These are phyloP conservation scores for Aotearoamyces nothofagi DNA, from an alignment of 2,329 filamentous ascomycete species.

Conservation along the genomic window DNA sequence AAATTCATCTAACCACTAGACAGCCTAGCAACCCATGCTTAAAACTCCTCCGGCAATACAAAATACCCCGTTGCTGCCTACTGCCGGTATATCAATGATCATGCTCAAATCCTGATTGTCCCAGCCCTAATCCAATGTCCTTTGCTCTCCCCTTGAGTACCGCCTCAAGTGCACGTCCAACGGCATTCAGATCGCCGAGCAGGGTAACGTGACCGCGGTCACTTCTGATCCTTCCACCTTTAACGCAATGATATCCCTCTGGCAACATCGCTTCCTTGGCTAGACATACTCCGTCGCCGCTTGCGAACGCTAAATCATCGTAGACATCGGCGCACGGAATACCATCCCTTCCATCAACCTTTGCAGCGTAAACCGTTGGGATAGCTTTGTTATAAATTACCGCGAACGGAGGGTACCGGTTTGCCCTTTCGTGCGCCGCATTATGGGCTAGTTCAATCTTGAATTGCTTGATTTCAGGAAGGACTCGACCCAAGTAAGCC, in stretches of 20 bases:
- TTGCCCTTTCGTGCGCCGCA: slow-evolving; percentile 41
- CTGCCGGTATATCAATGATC: too few relatives aligned
- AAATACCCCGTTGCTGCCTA: too few relatives aligned
- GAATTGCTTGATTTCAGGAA: slow-evolving; percentile 58
- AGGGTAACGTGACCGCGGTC: slow-evolving; percentile 81
- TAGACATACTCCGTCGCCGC: slow-evolving; percentile 79
- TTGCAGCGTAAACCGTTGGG: slow-evolving; percentile 72
- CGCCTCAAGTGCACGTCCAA: slow-evolving; percentile 59
- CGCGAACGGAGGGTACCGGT: slow-evolving; percentile 67
- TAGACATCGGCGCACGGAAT: slow-evolving; percentile 69
- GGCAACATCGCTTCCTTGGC: slow-evolving; percentile 78
- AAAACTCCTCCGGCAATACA: too few relatives aligned
- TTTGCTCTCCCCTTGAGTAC: slow-evolving; percentile 50
- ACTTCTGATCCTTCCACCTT: slow-evolving; percentile 60
- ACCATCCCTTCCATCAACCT: slow-evolving; percentile 54
- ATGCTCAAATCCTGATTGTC: too few relatives aligned
- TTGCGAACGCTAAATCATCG: slow-evolving; percentile 73
- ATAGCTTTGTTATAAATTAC: slow-evolving; percentile 78
- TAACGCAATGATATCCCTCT: slow-evolving; percentile 58
- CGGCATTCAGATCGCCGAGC: slow-evolving; percentile 68
- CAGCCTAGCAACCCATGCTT: too few relatives aligned
- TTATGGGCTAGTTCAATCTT: slow-evolving; percentile 57
- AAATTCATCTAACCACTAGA: too few relatives aligned
- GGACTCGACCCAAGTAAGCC: slow-evolving; percentile 59
- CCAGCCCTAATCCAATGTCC: slow-evolving; percentile 59